These are phyloP conservation scores for Inonotus hispidus DNA, from an alignment of 1,284 basidiomycete genomes.

Conservation along the genomic window DNA sequence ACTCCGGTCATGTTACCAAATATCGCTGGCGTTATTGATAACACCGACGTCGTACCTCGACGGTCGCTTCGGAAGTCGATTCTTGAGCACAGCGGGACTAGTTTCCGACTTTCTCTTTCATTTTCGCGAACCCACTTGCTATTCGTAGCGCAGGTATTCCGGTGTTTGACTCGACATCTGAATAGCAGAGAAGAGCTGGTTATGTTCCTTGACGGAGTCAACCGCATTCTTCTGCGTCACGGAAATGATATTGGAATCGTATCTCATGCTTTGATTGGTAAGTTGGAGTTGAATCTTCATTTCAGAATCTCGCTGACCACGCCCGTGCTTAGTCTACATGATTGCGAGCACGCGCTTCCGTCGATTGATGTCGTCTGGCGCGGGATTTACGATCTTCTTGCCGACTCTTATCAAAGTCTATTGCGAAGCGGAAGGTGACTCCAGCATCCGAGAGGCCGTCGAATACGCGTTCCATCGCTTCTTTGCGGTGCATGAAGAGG, in stretches of 20 bases:
- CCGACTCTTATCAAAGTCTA: conserved; percentile 65
- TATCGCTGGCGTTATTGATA: conserved; percentile 39
- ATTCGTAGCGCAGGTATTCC: conserved; percentile 66
- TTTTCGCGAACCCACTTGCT: conserved; percentile 68
- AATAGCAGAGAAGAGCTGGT: conserved; percentile 71
- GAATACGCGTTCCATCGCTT: conserved; percentile 71
- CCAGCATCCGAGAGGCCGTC: conserved; percentile 58
- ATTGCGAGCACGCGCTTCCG: conserved; percentile 74
- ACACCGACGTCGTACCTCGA: conserved; percentile 20
- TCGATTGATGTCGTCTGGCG: conserved; percentile 65
- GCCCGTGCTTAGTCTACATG: conserved; percentile 44
- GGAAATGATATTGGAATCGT: conserved; percentile 70
- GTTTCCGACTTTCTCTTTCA: conserved; percentile 39
- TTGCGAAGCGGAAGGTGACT: conserved; percentile 47
- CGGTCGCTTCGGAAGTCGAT: background rate
- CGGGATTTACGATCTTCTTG: conserved; percentile 70
- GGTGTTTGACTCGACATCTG: conserved; percentile 69
- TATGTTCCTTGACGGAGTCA: conserved; percentile 63
- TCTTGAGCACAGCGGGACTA: conserved; percentile 7
- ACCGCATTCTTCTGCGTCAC: conserved; percentile 59
- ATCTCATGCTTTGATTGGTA: conserved; percentile 65
- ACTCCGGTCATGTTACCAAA: conserved; percentile 55
- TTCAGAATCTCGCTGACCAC: background rate
- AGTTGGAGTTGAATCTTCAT: conserved; percentile 21
- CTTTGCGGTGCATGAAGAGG: conserved; percentile 69